Evolutionary conservation across 768 basidiomycete species (phyloP).

Genomic region (Lentinula lateritia): DNA sequence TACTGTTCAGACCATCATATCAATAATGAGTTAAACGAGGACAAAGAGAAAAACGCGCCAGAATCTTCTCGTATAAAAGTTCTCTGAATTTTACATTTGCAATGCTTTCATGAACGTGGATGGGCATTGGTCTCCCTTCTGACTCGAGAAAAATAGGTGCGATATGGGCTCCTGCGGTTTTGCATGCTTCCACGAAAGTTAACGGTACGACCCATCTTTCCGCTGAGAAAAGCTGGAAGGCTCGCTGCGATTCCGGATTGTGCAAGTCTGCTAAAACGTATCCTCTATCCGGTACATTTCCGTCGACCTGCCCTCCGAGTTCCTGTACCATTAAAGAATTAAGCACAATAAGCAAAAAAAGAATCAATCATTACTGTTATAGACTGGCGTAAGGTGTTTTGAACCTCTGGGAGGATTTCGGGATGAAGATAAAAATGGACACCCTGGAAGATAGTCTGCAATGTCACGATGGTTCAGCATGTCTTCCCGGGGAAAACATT

Average conservation of each 20-base stretch:
- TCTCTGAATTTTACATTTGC: conserved; percentile 70
- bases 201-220: conserved; percentile 76
- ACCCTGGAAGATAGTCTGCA: conserved; percentile 70
- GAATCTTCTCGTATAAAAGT: conserved; percentile 63
- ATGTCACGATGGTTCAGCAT: background rate
- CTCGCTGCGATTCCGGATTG: conserved; percentile 67
- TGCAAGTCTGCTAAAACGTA: conserved; percentile 67
- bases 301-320: conserved; percentile 65
- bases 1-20: conserved; percentile 39
- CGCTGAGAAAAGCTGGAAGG: conserved; percentile 58
- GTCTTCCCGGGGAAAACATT: background rate
- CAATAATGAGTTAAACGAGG: background rate
- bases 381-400: conserved; percentile 68
- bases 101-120: conserved; percentile 80
- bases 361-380: conserved; percentile 47
- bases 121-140: conserved; percentile 56
- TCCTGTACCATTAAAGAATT: conserved; percentile 8
- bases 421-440: conserved; percentile 85
- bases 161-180: conserved; percentile 65
- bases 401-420: conserved; percentile 61
- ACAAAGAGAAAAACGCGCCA: conserved; percentile 35
- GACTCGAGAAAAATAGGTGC: conserved; percentile 69
- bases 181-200: conserved; percentile 82
- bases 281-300: conserved; percentile 73
- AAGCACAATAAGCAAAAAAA: background rate